phyloP scores from a whole-genome alignment of 1,139 yeast genomes.

The Pichia terricola region DNA sequence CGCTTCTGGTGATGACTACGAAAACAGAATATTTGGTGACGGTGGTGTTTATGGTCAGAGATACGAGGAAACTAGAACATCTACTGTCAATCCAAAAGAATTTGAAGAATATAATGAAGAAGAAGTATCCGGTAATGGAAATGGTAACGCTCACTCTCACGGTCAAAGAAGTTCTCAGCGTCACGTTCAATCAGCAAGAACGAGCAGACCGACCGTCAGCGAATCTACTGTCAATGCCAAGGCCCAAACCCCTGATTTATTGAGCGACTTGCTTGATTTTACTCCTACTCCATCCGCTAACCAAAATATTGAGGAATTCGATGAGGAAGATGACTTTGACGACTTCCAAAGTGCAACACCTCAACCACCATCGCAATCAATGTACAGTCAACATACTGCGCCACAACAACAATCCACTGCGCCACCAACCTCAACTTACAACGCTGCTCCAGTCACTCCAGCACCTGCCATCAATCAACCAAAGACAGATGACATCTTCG shows the following conservation, averaged over 20 bases:
- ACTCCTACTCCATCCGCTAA: constrained; percentile 1
- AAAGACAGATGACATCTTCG: constrained; percentile 25
- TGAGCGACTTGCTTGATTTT: constrained; percentile 29
- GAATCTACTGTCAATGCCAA: constrained; percentile 36
- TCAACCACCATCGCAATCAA: constrained; percentile 8
- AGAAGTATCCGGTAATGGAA: constrained; percentile 11
- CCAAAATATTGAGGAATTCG: constrained; percentile 28
- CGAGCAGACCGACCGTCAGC: constrained; percentile 34
- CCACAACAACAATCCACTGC: background rate
- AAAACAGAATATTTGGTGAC: constrained; percentile 62
- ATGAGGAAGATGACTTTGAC: constrained; percentile 84
- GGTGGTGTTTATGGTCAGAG: constrained; percentile 74
- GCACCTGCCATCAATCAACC: constrained; percentile 23
- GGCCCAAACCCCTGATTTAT: constrained; percentile 40
- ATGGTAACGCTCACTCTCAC: background rate
- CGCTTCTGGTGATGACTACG: constrained; percentile 35
- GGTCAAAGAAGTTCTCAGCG: background rate
- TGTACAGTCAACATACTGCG: background rate
- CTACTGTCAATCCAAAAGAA: constrained; percentile 29
- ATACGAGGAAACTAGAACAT: constrained; percentile 38
- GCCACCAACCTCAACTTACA: background rate
- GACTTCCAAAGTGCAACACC: constrained; percentile 63
- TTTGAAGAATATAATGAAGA: constrained; percentile 69
- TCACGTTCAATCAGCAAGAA: constrained; percentile 1
- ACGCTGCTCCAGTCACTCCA: constrained; percentile 1